A percentile compares a stretch with the other conserved stretches of the same genome.
These are phyloP conservation scores for Arctostaphylos glauca DNA, from an alignment of 148 eudicot genomes.

Conservation along the genomic window DNA sequence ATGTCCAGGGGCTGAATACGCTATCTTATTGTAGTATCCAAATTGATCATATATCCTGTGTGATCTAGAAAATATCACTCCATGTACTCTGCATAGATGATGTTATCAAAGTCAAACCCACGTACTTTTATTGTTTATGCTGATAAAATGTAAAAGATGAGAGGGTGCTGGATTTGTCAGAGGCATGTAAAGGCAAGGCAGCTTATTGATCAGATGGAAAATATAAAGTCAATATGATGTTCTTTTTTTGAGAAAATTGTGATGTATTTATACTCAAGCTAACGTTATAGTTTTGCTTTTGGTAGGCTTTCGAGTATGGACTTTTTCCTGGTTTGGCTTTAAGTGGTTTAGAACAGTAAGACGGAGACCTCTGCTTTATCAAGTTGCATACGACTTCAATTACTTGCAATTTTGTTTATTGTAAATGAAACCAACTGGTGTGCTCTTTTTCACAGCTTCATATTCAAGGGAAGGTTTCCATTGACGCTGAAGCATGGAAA, in stretches of 20 bases:
- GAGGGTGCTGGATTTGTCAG: not conserved
- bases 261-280: not conserved
- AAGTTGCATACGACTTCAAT: not conserved
- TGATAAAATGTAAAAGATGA: not conserved
- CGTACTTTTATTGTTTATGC: not conserved
- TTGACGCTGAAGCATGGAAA: slow-evolving; percentile 85
- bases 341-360: slow-evolving; percentile 83
- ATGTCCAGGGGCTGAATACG: not conserved
- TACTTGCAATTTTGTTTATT: not conserved
- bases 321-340: slow-evolving; percentile 84
- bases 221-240: not conserved
- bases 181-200: not conserved
- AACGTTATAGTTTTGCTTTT: slow-evolving; percentile 10
- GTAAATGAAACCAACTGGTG: slow-evolving; percentile 1
- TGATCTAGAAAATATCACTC: not conserved
- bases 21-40: not conserved
- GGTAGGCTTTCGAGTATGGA: slow-evolving; percentile 90
- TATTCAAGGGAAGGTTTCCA: slow-evolving; percentile 75
- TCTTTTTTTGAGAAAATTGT: not conserved
- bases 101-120: not conserved
- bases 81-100: not conserved
- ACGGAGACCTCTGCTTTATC: slow-evolving; percentile 1
- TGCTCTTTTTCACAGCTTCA: slow-evolving; percentile 45
- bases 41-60: not conserved
- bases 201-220: not conserved